phyloP scores from a whole-genome alignment of 2,329 filamentous ascomycete species.

The Fusarium sacchari region DNA sequence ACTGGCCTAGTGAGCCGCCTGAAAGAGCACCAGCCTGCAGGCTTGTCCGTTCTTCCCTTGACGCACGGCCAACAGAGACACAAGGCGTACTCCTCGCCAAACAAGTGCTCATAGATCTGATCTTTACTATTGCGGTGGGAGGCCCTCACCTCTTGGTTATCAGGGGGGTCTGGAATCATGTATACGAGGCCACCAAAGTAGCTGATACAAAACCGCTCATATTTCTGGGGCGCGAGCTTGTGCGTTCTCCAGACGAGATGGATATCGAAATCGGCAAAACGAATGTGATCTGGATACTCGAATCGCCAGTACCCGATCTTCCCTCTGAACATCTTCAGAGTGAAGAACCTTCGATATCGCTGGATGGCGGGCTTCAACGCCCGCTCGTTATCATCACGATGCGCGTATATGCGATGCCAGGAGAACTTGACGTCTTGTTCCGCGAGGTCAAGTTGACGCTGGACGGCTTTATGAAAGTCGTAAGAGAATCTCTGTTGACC shows the following conservation, averaged over 20 bases:
- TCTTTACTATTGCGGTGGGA: background rate
- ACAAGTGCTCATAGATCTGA: conserved; percentile 14
- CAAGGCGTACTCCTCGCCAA: conserved; percentile 17
- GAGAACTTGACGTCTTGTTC: conserved; percentile 18
- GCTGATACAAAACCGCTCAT: conserved; percentile 10
- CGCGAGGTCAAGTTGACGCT: conserved; percentile 25
- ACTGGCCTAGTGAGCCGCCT: background rate
- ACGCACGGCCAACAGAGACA: conserved; percentile 38
- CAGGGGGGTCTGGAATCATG: conserved; percentile 13
- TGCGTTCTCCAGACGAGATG: conserved; percentile 37
- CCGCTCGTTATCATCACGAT: background rate
- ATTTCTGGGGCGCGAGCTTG: conserved; percentile 19
- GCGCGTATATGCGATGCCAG: conserved; percentile 30
- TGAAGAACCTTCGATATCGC: conserved; percentile 30
- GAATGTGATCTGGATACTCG: background rate
- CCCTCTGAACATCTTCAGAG: background rate
- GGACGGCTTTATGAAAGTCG: conserved; percentile 16
- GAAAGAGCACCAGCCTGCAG: background rate
- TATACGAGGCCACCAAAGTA: conserved; percentile 10
- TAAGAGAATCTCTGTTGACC: background rate
- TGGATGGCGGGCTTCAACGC: conserved; percentile 12
- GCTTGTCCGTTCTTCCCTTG: background rate
- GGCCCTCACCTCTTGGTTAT: background rate
- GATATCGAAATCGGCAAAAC: conserved; percentile 25
- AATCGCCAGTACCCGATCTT: background rate